phyloP scores from a whole-genome alignment of 2,329 filamentous ascomycete genomes.

The Fulvia fulva region DNA sequence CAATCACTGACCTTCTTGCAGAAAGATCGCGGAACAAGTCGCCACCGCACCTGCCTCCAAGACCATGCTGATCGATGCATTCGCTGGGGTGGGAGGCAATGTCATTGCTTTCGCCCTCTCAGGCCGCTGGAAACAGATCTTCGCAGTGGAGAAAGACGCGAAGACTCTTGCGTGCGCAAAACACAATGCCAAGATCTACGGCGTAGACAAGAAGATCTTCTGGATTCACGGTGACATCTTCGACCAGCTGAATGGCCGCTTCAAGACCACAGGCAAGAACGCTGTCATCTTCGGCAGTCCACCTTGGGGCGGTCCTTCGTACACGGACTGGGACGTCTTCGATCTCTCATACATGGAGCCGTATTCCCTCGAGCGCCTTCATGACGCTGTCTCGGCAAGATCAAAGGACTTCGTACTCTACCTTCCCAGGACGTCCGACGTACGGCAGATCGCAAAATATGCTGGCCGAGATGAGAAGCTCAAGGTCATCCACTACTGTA shows the following conservation, averaged over 20 bases:
- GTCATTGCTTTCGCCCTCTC: conserved; percentile 88
- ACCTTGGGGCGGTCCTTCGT: conserved; percentile 71
- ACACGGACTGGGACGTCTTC: conserved; percentile 67
- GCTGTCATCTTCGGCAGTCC: conserved; percentile 67
- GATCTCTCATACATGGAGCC: conserved; percentile 83
- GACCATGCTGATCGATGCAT: conserved; percentile 75
- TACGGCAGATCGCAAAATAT: conserved; percentile 66
- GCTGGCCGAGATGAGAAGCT: conserved; percentile 51
- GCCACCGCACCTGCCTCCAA: conserved; percentile 53
- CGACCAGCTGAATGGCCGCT: conserved; percentile 57
- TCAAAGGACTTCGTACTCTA: conserved; percentile 65
- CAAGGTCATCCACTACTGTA: conserved; percentile 84
- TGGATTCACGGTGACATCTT: conserved; percentile 90
- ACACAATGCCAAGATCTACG: conserved; percentile 84
- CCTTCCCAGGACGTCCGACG: conserved; percentile 77
- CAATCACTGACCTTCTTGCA: conserved; percentile 33
- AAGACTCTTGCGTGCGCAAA: conserved; percentile 83
- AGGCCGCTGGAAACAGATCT: conserved; percentile 73
- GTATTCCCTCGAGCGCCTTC: conserved; percentile 65
- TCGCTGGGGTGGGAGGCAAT: conserved; percentile 89
- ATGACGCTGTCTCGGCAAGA: conserved; percentile 55
- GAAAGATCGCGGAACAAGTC: conserved; percentile 73
- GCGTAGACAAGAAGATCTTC: conserved; percentile 70
- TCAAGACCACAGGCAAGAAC: conserved; percentile 46
- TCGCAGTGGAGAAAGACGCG: conserved; percentile 82